These are phyloP conservation scores for Pythium brachiatum DNA, from an alignment of 352 stramenopile genomes.

Conservation along the genomic window DNA sequence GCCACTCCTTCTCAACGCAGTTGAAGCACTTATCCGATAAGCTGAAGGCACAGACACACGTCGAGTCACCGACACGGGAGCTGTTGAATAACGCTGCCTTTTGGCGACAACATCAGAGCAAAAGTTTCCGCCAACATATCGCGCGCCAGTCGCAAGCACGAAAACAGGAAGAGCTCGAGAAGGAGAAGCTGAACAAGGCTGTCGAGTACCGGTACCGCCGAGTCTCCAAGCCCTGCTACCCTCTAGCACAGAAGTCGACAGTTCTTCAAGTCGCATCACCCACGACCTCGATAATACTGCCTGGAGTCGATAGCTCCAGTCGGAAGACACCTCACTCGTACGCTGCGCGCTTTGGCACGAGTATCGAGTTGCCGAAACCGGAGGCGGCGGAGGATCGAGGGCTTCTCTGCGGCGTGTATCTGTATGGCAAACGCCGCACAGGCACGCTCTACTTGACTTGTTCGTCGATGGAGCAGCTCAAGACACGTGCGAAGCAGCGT, in stretches of 20 bases:
- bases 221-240: constrained; percentile 17
- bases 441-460: constrained; percentile 54
- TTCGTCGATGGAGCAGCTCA: constrained; percentile 40
- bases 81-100: constrained; percentile 21
- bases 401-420: constrained; percentile 51
- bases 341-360: neutral
- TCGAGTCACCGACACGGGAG: constrained; percentile 10
- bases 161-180: constrained; percentile 19
- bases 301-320: neutral
- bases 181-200: constrained; percentile 17
- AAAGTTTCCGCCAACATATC: constrained; percentile 59
- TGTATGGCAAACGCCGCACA: constrained; percentile 33
- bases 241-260: constrained; percentile 8
- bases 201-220: constrained; percentile 23
- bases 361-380: too few species aligned
- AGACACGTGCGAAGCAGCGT: constrained; percentile 21
- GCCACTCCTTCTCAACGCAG: neutral
- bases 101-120: constrained; percentile 52
- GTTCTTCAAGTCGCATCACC: neutral
- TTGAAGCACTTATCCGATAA: neutral
- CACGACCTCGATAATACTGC: neutral
- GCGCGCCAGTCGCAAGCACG: constrained; percentile 47
- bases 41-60: neutral
- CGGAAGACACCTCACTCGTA: constrained; percentile 8
- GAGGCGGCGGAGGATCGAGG: neutral